Percentiles rank a stretch among this genome's conserved stretches.
phyloP scores from a whole-genome alignment of 2,329 filamentous ascomycete species.

The Gnomoniopsis smithogilvyi region DNA sequence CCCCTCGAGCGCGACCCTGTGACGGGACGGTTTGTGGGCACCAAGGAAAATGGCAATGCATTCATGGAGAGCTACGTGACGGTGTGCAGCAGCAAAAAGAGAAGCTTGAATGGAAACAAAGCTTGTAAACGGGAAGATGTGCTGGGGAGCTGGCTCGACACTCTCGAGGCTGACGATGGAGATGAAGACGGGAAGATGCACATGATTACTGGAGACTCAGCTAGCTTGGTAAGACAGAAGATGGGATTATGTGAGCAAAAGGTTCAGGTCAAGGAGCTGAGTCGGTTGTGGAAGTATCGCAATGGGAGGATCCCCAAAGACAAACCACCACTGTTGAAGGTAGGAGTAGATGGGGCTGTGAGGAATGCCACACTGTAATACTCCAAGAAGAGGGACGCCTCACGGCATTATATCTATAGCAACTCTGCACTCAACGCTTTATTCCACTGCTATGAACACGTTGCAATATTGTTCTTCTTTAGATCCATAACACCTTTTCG shows the following conservation, averaged over 20 bases:
- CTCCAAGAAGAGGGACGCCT: too few relatives aligned
- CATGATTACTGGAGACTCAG: constrained; percentile 23
- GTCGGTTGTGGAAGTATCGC: constrained; percentile 60
- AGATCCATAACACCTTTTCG: too few relatives aligned
- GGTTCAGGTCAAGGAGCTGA: constrained; percentile 57
- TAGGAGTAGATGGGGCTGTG: too few relatives aligned
- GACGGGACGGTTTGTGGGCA: constrained; percentile 38
- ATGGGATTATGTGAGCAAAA: constrained; percentile 23
- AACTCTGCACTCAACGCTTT: too few relatives aligned
- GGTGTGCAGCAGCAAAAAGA: constrained; percentile 34
- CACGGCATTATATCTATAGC: too few relatives aligned
- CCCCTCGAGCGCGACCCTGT: constrained; percentile 42
- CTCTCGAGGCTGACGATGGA: constrained; percentile 36
- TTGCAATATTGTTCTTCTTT: too few relatives aligned
- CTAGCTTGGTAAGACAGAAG: constrained; percentile 22
- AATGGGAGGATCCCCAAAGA: constrained; percentile 54
- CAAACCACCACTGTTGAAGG: constrained; percentile 31
- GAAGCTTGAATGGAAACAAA: constrained; percentile 41
- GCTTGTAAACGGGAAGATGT: constrained; percentile 46
- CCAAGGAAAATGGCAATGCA: constrained; percentile 35
- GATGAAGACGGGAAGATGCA: constrained; percentile 29
- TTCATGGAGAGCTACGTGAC: constrained; percentile 61
- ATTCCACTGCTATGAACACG: too few relatives aligned
- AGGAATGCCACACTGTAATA: too few relatives aligned
- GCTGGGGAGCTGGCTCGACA: constrained; percentile 44